phyloP scores from a whole-genome alignment of 78 protist species.

The Diacronema lutheri region DNA sequence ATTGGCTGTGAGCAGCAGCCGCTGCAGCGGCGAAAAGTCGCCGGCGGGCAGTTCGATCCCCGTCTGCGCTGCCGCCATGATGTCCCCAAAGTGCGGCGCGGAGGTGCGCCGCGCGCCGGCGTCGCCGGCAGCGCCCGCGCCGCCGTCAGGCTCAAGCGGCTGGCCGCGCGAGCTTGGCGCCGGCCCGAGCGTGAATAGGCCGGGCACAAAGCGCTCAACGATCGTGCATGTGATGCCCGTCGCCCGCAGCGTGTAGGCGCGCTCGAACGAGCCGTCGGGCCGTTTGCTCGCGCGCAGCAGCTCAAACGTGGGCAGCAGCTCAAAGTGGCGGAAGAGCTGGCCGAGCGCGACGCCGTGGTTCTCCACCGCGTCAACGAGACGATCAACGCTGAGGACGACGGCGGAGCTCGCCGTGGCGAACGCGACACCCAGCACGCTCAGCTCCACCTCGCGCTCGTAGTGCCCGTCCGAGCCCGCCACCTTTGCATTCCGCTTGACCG shows the following conservation, averaged over 20 bases:
- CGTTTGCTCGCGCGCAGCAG: not conserved
- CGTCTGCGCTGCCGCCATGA: not conserved
- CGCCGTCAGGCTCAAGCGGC: not conserved
- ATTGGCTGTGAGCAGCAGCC: not conserved
- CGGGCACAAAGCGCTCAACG: not conserved
- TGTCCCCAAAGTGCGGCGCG: not conserved
- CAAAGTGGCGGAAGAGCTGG: slow-evolving; percentile 6
- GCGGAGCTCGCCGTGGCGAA: not conserved
- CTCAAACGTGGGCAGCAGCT: not conserved
- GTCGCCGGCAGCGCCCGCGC: not conserved
- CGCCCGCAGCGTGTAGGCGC: not conserved
- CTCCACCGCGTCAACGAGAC: not conserved
- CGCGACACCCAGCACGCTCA: not conserved
- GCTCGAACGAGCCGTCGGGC: not conserved
- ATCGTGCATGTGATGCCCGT: not conserved
- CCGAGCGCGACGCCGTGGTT: not conserved
- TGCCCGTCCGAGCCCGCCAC: not conserved
- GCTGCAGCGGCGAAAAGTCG: not conserved
- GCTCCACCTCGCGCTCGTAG: slow-evolving; percentile 1
- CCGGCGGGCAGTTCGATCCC: not conserved
- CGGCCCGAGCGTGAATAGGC: not conserved
- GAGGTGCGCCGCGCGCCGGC: not conserved
- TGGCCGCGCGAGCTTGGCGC: not conserved
- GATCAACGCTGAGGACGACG: not conserved
- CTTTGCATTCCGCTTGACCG: not conserved